These are phyloP conservation scores for Cadophora malorum DNA, from an alignment of 2,329 filamentous ascomycete species.

Conservation along the genomic window DNA sequence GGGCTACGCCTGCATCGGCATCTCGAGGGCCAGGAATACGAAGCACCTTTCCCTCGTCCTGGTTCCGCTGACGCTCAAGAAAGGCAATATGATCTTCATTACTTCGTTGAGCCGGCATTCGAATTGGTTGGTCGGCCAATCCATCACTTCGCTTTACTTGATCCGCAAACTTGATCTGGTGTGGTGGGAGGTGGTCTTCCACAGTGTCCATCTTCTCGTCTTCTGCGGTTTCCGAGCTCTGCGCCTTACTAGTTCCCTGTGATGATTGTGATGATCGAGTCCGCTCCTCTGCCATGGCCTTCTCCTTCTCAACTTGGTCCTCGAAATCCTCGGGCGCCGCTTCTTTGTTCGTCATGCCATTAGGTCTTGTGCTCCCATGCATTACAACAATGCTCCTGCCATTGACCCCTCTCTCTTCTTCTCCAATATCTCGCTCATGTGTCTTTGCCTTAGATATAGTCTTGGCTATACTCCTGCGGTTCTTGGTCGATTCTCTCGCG, in stretches of 20 bases:
- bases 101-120: conserved; percentile 58
- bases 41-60: conserved; percentile 73
- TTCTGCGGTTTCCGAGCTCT: conserved; percentile 30
- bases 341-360: conserved; percentile 64
- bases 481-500: conserved; percentile 72
- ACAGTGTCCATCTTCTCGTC: conserved; percentile 21
- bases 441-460: conserved; percentile 62
- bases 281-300: conserved; percentile 32
- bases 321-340: conserved; percentile 48
- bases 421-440: conserved; percentile 50
- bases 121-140: conserved; percentile 53
- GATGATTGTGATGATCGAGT: conserved; percentile 27
- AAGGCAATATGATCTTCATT: conserved; percentile 88
- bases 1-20: conserved; percentile 80
- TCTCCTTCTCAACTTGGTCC: conserved; percentile 29
- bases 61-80: conserved; percentile 80
- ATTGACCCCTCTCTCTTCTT: conserved; percentile 64
- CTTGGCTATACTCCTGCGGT: conserved; percentile 69
- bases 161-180: conserved; percentile 68
- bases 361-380: conserved; percentile 59
- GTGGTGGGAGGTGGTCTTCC: conserved; percentile 23
- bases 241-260: conserved; percentile 25
- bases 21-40: conserved; percentile 93
- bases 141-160: conserved; percentile 67
- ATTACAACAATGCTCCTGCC: conserved; percentile 71